Conservation (phyloP, 768 basidiomycete genomes). For the Gloeopeniophorella convolvens region DNA sequence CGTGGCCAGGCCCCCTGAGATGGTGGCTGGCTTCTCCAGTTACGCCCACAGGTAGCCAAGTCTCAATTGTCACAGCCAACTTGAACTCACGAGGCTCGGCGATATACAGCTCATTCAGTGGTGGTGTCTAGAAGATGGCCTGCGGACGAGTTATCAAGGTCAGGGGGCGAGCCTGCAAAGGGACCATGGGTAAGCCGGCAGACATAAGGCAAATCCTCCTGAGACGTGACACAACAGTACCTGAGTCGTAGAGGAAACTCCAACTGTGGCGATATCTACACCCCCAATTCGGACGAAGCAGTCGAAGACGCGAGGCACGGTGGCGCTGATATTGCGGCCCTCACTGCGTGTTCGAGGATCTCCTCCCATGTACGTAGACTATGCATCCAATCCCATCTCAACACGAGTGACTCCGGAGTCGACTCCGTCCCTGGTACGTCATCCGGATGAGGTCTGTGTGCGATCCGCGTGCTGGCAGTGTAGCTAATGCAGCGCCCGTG, state of each 20-base stretch:
- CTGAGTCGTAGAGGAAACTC: background rate
- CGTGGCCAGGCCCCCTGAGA: constrained; percentile 83
- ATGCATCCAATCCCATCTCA: background rate
- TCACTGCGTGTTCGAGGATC: background rate
- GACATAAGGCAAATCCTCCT: background rate
- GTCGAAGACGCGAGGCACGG: background rate
- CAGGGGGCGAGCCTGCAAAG: constrained; percentile 45
- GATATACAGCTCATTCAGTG: constrained; percentile 76
- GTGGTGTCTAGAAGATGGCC: constrained; percentile 93
- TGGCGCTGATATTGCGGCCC: background rate
- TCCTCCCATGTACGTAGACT: background rate
- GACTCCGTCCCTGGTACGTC: too few species aligned
- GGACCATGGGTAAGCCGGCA: constrained; percentile 9
- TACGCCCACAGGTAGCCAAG: constrained; percentile 68
- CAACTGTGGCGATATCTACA: background rate
- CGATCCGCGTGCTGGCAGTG: too few species aligned
- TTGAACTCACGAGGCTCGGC: background rate
- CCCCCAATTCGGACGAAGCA: background rate
- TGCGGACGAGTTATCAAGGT: constrained; percentile 78
- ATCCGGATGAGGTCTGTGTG: too few species aligned
- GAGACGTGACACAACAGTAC: background rate
- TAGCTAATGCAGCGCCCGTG: too few species aligned
- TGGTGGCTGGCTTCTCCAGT: constrained; percentile 91
- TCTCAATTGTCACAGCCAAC: constrained; percentile 2
- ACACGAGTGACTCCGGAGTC: too few species aligned